Percentiles rank a stretch among this genome's conserved stretches.
Evolutionary conservation across 1,284 basidiomycete genomes (phyloP).

Genomic region (Cryptococcus jaspeensis): DNA sequence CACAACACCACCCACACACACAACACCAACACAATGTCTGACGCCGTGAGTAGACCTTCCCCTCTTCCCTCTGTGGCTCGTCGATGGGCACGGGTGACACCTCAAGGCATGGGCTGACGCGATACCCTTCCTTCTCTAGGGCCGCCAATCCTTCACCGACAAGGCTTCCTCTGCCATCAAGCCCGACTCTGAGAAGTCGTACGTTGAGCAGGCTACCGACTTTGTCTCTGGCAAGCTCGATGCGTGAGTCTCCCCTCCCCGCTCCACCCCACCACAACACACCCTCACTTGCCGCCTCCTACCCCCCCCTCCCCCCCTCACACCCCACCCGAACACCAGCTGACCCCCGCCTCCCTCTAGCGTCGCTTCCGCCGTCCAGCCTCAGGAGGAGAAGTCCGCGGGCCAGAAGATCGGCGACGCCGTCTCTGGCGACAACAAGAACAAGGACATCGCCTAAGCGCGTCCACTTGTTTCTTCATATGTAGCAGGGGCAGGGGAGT

Average conservation of each 20-base stretch:
- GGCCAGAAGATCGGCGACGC: slow-evolving; percentile 49
- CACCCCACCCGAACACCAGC: background rate
- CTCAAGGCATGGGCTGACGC: background rate
- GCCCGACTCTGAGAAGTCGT: slow-evolving; percentile 50
- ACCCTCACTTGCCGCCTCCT: background rate
- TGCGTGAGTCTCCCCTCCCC: slow-evolving; percentile 21
- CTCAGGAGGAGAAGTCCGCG: slow-evolving; percentile 43
- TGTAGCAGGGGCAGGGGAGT: no score
- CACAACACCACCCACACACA: slow-evolving; percentile 7
- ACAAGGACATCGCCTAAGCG: slow-evolving; percentile 31
- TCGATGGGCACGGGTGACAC: background rate
- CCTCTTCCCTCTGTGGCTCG: background rate
- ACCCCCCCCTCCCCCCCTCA: background rate
- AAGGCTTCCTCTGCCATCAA: slow-evolving; percentile 42
- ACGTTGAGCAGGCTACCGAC: slow-evolving; percentile 46
- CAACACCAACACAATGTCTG: slow-evolving; percentile 26
- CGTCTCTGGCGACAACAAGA: slow-evolving; percentile 38
- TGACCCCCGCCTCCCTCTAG: slow-evolving; percentile 1
- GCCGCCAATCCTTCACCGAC: slow-evolving; percentile 46
- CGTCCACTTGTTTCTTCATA: no score
- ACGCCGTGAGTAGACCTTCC: slow-evolving; percentile 19
- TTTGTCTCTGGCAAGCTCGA: slow-evolving; percentile 42
- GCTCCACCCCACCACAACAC: no score
- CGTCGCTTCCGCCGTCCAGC: slow-evolving; percentile 43
- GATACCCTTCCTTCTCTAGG: slow-evolving; percentile 17